Base-by-base conservation (phyloP, 805 yeast species). In the Kurtzmaniella cleridarum region DNA sequence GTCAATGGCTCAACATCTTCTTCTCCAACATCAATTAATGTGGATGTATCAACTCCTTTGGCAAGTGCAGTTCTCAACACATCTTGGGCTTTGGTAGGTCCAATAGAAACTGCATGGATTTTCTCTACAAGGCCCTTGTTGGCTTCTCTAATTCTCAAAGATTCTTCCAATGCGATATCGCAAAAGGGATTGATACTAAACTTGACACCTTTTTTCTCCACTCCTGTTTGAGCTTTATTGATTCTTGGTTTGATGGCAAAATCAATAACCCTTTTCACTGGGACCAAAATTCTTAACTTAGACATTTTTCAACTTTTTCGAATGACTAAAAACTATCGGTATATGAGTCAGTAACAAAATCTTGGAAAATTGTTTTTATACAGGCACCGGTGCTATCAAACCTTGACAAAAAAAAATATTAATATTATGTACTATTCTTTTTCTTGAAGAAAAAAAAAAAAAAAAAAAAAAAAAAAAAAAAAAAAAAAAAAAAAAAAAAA, bases 81-180 rank as follows among this genome's bases (percentile, higher is more conserved):
- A 48, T 91, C 98, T 60, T 87, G 95, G 0, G 95, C 75, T 57
- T 89, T 89, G 16, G 80, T 54, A 26, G 93, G 83, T 2, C 98
- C 98, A 48, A 90, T 85, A 3, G 95, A 81, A 11, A 91, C 96
- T 5, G 93, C 95, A 57, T 90, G 96, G 46, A 91, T 81, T 36
- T 72, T 68, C 48, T 88, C 95, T 13, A 89, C 95, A 36, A 76
- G 60, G 8, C 59, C 74, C 53, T 81, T 80, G 58, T 83, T 64
- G 29, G 70, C 69, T 49, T 84, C 88, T 53, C 75, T 79, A 51
- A 93, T 75, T 50, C 82, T 77, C 31, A 90, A 69, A 1, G 98
- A 95, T 62, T 93, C 98, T 64, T 93, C 98, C 38, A 93, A 78
- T 7, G 98, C 98, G 57, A 93, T 93, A 64, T 93, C 98, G 66